These are phyloP conservation scores for Paramecium caudatum DNA, from an alignment of 73 alveolate genomes.

Conservation along the genomic window DNA sequence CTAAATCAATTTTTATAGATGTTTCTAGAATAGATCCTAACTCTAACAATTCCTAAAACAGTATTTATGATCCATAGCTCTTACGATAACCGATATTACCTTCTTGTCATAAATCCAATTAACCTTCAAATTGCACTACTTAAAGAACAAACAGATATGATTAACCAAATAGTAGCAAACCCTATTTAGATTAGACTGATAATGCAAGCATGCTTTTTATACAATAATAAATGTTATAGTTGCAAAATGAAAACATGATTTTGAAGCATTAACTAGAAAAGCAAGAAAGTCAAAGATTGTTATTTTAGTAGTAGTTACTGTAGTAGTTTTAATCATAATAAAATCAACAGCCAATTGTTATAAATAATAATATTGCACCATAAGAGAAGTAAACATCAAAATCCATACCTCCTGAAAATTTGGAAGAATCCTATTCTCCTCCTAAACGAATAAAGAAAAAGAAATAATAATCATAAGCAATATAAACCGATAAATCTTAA, in stretches of 20 bases:
- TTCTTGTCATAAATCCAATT: constrained; percentile 1
- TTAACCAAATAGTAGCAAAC: not conserved
- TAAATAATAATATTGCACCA: not conserved
- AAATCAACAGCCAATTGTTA: constrained; percentile 1
- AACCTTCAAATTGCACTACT: constrained; percentile 62
- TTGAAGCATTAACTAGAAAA: constrained; percentile 34
- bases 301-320: not conserved
- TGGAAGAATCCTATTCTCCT: not conserved
- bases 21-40: constrained; percentile 38
- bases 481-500: not conserved
- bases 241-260: constrained; percentile 14
- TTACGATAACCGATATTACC: constrained; percentile 25
- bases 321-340: not conserved
- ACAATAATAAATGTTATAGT: constrained; percentile 43
- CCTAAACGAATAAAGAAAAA: not conserved
- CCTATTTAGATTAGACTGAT: constrained; percentile 32
- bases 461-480: not conserved
- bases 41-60: not conserved
- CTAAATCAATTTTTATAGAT: constrained; percentile 48
- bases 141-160: constrained; percentile 35
- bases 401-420: not conserved
- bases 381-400: not conserved
- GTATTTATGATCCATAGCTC: not conserved
- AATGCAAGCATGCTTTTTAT: not conserved
- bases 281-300: constrained; percentile 46